Evolutionary conservation across 805 yeast species (phyloP).

Genomic region (Yarrowia yakushimensis): DNA sequence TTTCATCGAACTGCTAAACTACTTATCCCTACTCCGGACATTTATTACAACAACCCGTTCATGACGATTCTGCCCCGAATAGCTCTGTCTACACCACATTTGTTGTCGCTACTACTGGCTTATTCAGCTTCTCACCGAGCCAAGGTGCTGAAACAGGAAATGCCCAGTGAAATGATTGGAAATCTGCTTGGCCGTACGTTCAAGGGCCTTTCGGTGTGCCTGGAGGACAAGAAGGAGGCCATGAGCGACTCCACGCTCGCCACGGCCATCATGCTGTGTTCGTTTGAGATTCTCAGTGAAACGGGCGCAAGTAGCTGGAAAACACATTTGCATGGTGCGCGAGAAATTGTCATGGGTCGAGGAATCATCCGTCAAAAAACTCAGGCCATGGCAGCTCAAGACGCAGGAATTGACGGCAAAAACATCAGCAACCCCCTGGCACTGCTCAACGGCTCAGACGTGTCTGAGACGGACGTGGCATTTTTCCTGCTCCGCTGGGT

Average conservation of each 20-base stretch:
- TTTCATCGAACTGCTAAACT: conserved; percentile 55
- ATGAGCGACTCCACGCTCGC: conserved; percentile 67
- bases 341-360: conserved; percentile 57
- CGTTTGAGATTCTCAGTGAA: conserved; percentile 50
- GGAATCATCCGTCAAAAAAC: conserved; percentile 35
- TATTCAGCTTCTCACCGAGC: conserved; percentile 46
- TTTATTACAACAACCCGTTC: conserved; percentile 63
- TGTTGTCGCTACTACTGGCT: conserved; percentile 55
- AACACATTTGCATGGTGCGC: conserved; percentile 64
- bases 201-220: conserved; percentile 50
- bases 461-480: conserved; percentile 39
- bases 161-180: conserved; percentile 43
- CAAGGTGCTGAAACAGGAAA: conserved; percentile 26
- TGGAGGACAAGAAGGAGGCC: conserved; percentile 51
- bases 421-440: conserved; percentile 14
- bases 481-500: conserved; percentile 66
- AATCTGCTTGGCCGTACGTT: conserved; percentile 56
- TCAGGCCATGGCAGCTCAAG: neutral
- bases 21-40: conserved; percentile 62
- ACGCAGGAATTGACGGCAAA: neutral
- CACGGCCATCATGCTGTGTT: conserved; percentile 54
- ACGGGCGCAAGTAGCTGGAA: conserved; percentile 47
- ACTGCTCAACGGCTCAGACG: conserved; percentile 14
- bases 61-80: conserved; percentile 59
- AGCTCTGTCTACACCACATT: conserved; percentile 56